These are phyloP conservation scores for Pleurostoma richardsiae DNA, from an alignment of 2,329 filamentous ascomycete genomes.

Conservation along the genomic window DNA sequence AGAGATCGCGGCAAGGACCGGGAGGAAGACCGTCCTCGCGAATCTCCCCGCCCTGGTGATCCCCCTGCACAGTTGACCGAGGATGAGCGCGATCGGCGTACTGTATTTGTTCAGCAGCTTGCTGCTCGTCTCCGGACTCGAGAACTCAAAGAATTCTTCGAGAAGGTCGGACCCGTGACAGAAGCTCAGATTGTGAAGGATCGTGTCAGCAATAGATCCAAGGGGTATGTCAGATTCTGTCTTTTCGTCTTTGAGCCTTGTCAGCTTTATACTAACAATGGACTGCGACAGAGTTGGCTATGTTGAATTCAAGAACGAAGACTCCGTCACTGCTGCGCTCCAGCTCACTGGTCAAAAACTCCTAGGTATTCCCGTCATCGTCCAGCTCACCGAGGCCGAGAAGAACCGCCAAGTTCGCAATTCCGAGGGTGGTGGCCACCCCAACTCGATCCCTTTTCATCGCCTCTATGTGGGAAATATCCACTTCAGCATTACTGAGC, in stretches of 20 bases:
- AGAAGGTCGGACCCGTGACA: constrained; percentile 89
- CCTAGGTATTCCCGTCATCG: constrained; percentile 97
- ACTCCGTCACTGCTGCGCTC: constrained; percentile 87
- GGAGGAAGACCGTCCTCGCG: constrained; percentile 43
- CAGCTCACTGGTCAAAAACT: constrained; percentile 98
- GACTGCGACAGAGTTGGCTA: constrained; percentile 82
- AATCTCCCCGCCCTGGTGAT: constrained; percentile 47
- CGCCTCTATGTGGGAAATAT: constrained; percentile 98
- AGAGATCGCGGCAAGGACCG: constrained; percentile 40
- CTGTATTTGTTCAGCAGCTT: constrained; percentile 97
- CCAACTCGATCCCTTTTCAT: constrained; percentile 90
- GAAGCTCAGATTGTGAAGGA: constrained; percentile 99
- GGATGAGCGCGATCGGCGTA: constrained; percentile 93
- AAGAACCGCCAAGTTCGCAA: constrained; percentile 96
- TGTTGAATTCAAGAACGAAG: constrained; percentile 97
- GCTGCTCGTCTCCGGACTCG: constrained; percentile 88
- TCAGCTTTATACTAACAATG: neutral
- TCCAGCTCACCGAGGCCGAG: constrained; percentile 96
- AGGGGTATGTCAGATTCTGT: constrained; percentile 63
- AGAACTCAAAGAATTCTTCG: constrained; percentile 91
- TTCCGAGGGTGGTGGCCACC: constrained; percentile 64
- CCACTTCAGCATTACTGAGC: constrained; percentile 97
- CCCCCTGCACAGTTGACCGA: constrained; percentile 69
- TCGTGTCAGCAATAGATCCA: constrained; percentile 90
- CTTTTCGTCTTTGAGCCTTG: neutral